These are phyloP conservation scores for Plantago major DNA, from an alignment of 257 asterid genomes.

Conservation along the genomic window DNA sequence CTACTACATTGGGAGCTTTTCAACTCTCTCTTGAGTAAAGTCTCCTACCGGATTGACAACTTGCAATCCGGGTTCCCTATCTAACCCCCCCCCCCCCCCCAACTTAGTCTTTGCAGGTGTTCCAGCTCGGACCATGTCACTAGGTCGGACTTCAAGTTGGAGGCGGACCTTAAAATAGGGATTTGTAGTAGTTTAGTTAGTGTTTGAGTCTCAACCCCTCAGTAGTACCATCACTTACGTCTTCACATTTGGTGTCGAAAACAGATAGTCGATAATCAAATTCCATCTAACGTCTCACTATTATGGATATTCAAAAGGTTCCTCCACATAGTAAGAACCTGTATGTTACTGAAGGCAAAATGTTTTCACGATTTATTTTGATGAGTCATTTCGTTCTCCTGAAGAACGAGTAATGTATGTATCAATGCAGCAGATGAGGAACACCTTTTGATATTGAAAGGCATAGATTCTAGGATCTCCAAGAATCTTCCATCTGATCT, in stretches of 20 bases:
- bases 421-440: slow-evolving; percentile 41
- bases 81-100: too few species aligned
- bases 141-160: too few species aligned
- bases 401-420: background rate
- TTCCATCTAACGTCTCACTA: slow-evolving; percentile 53
- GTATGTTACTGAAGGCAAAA: background rate
- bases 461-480: slow-evolving; percentile 58
- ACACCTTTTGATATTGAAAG: slow-evolving; percentile 55
- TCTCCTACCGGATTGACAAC: too few species aligned
- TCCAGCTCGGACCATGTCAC: too few species aligned
- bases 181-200: too few species aligned
- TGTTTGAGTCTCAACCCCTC: too few species aligned
- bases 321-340: slow-evolving; percentile 40
- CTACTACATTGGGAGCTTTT: too few species aligned
- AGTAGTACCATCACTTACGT: slow-evolving; percentile 56
- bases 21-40: too few species aligned
- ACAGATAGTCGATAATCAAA: slow-evolving; percentile 45
- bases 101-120: too few species aligned
- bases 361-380: background rate
- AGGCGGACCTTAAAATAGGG: too few species aligned
- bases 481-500: slow-evolving; percentile 61
- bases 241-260: slow-evolving; percentile 50
- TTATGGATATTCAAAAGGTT: slow-evolving; percentile 53
- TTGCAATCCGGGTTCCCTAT: too few species aligned
- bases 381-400: background rate